Base-by-base conservation (phyloP, 306 rosid species). In the Castanospermum australe region DNA sequence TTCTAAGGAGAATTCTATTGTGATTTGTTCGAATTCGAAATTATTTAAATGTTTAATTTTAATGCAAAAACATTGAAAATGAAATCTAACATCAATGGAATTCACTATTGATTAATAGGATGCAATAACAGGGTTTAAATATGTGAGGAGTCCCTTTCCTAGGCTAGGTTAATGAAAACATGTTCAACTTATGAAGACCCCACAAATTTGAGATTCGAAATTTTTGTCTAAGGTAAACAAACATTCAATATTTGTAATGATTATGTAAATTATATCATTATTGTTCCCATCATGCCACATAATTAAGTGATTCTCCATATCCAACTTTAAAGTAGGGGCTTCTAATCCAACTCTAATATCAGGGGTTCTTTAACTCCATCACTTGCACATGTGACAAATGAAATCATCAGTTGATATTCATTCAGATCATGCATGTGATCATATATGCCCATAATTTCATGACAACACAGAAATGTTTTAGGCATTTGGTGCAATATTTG, bases 371-470 rank as follows among this genome's bases (percentile, higher is more conserved):
- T 5, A 38, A 8, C 18, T 25, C 6, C 15, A 13, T 11, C 4
- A n/a, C 24, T 45, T 25, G 63, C 42, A 17, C 76, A 33, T 51
- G 17, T 38, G 0, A 1, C 56, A 65, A 71, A 71, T 13, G 18
- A 33, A 51, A 71, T 71, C 64, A 52, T 47, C 5, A 5, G 28
- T 20, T 51, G 32, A 6, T 1, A 28, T 35, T 52, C 35, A 52
- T 33, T 52, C 4, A 11, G 36, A 32, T 71, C 50, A 71, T 71
- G 76, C 50, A 71, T 71, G 76, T 51, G 50, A 72, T 42, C 25
- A 13, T 55, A 13, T 14, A 38, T 55, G 3, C 4, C 52, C 38
- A 55, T 72, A 21, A 72, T 72, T 22, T 39, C 5, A 20, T 18
- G 66, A 55, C 67, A 55, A 22, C 14, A 20, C 25, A 14, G 0